Evolutionary conservation across 441 rosid species (phyloP).

Genomic region (Adansonia gregorii): DNA sequence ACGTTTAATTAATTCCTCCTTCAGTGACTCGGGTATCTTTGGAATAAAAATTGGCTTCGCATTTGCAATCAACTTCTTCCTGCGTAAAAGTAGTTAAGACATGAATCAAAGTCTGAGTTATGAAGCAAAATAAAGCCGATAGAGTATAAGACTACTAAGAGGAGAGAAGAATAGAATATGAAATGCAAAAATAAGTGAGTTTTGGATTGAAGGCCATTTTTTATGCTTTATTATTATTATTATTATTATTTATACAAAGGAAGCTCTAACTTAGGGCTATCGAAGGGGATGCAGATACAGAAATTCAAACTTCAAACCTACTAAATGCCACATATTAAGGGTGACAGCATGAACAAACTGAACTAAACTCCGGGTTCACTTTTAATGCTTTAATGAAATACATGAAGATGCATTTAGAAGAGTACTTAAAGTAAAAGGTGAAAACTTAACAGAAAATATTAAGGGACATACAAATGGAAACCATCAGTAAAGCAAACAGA

Average conservation of each 20-base stretch:
- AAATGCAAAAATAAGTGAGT: neutral
- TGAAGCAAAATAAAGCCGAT: neutral
- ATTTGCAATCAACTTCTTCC: conserved; percentile 70
- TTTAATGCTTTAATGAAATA: conserved; percentile 1
- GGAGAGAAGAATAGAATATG: neutral
- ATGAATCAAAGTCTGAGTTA: neutral
- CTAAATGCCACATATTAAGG: too few relatives aligned
- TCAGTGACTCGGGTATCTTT: conserved; percentile 73
- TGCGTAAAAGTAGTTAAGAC: conserved; percentile 38
- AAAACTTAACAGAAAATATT: neutral
- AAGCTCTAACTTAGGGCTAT: too few relatives aligned
- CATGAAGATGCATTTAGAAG: neutral
- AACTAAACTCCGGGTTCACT: too few relatives aligned
- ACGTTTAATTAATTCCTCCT: conserved; percentile 56
- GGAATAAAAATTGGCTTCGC: conserved; percentile 58
- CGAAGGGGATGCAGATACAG: too few relatives aligned
- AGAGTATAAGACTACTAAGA: too few relatives aligned
- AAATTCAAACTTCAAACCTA: too few relatives aligned
- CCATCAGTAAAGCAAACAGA: neutral
- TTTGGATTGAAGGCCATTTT: neutral
- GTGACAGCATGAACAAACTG: too few relatives aligned
- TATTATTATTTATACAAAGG: too few relatives aligned
- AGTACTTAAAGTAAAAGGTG: neutral
- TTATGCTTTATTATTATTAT: neutral
- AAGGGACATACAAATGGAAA: neutral